Evolutionary conservation across 2,329 filamentous ascomycete genomes (phyloP).

Genomic region (Alternaria gaisen): DNA sequence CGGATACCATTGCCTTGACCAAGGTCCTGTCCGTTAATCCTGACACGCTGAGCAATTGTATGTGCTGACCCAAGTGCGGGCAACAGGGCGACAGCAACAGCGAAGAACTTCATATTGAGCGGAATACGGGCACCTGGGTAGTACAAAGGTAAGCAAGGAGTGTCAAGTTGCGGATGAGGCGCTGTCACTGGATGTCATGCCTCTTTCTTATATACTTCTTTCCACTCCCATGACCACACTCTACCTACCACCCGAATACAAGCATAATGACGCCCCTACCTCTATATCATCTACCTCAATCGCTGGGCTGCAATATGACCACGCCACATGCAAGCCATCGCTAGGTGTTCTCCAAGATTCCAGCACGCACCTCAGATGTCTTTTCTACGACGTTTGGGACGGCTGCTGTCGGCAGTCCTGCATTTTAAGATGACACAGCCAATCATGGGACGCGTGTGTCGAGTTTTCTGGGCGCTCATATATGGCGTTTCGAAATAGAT

Average conservation of each 20-base stretch:
- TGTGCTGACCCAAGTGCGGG: slow-evolving; percentile 51
- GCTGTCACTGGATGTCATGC: neutral
- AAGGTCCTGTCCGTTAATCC: slow-evolving; percentile 53
- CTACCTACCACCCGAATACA: slow-evolving; percentile 3
- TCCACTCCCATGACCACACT: neutral
- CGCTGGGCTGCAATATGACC: slow-evolving; percentile 17
- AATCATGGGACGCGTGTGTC: neutral
- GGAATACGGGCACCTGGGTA: neutral
- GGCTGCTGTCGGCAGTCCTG: slow-evolving; percentile 4
- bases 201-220: slow-evolving; percentile 22
- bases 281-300: slow-evolving; percentile 13
- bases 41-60: slow-evolving; percentile 58
- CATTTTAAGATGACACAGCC: neutral
- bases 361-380: slow-evolving; percentile 19
- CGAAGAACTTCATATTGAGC: slow-evolving; percentile 42
- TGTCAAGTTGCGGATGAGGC: slow-evolving; percentile 11
- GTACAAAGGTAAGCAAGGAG: neutral
- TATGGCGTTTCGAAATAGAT: slow-evolving; percentile 24
- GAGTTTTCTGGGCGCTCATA: slow-evolving; percentile 10
- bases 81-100: slow-evolving; percentile 35
- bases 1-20: slow-evolving; percentile 61
- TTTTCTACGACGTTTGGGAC: neutral
- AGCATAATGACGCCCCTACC: slow-evolving; percentile 6
- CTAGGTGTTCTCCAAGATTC: slow-evolving; percentile 13
- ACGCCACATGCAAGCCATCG: slow-evolving; percentile 18